Base-by-base conservation (phyloP, 768 basidiomycete species). In the Lepiota venenata region DNA sequence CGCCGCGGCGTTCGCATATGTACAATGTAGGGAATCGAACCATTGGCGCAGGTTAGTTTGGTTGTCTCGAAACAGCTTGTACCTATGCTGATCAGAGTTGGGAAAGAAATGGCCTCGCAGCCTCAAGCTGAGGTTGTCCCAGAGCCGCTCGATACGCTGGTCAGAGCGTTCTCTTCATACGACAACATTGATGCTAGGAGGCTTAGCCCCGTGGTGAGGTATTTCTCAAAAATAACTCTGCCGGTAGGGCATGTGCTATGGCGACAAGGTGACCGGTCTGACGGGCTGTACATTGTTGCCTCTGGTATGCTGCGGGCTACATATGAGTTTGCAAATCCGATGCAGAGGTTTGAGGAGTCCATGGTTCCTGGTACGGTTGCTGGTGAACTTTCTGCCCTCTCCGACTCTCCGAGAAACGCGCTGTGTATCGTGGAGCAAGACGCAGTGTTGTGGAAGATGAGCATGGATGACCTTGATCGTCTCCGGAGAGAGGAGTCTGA, bases 331-430 rank as follows among this genome's bases (percentile, higher is more conserved):
- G 83, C 83, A 2, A 83, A 83, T 46, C 81, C 88, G 59, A 71
- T 81, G 5, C 79, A 81, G 21, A 66, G 70, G 4, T 83, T 93
- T 46, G 87, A 90, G 63, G 93, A 96, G 71, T 91, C 88, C 1
- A 96, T 96, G 93, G 91, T 95, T 0, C 84, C 92, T 3, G 95
- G 94, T 2, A 93, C 93, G 0, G 72, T 98, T 2, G 92, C 95
- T 9, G 96, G 96, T 0, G 96, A 98, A 69, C 68, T 99, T 49
- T 87, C 91, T 0, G 90, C 88, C 36, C 72, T 99, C 11, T 85
- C 93, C 8, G 84, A 83, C 18, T 75, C 87, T 16, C 77, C 83
- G 15, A 77, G 96, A 45, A 98, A 97, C 64, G 88, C 94, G 21
- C 91, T 87, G 3, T 91, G 91, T 35, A 74, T 86, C 0, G 91